Conservation (phyloP, 2,329 filamentous ascomycete species). For the Malbranchea cinnamomea region DNA sequence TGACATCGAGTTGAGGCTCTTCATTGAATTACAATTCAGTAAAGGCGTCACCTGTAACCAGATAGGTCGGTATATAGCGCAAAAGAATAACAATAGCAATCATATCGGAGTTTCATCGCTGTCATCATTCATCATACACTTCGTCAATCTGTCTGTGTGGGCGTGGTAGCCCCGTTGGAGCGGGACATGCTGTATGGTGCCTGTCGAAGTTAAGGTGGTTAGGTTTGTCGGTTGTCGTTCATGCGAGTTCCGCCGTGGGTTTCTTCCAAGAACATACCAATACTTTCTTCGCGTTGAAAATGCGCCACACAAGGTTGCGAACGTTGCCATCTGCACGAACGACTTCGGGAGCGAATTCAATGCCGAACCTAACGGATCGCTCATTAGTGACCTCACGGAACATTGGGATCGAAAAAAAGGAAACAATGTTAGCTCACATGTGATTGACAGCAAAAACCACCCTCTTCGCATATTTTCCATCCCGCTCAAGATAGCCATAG, state of each 20-base stretch:
- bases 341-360: conserved; percentile 86
- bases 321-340: conserved; percentile 87
- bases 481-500: conserved; percentile 76
- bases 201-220: no score
- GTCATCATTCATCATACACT: conserved; percentile 5
- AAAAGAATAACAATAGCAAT: no score
- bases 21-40: no score
- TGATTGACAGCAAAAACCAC: conserved; percentile 90
- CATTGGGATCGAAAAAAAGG: conserved; percentile 1
- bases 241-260: no score
- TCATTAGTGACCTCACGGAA: conserved; percentile 9
- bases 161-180: conserved; percentile 48
- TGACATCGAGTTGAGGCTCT: no score
- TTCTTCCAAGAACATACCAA: conserved; percentile 62
- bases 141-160: no score
- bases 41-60: no score
- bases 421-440: conserved; percentile 45
- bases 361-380: conserved; percentile 49
- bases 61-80: no score
- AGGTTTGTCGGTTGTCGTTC: no score
- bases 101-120: not conserved
- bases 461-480: conserved; percentile 75
- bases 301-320: conserved; percentile 79
- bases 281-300: conserved; percentile 91
- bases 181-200: conserved; percentile 58